Percentiles rank a stretch among this genome's conserved stretches.
Evolutionary conservation across 345 rosid genomes (phyloP).

Genomic region (Triadica sebifera): DNA sequence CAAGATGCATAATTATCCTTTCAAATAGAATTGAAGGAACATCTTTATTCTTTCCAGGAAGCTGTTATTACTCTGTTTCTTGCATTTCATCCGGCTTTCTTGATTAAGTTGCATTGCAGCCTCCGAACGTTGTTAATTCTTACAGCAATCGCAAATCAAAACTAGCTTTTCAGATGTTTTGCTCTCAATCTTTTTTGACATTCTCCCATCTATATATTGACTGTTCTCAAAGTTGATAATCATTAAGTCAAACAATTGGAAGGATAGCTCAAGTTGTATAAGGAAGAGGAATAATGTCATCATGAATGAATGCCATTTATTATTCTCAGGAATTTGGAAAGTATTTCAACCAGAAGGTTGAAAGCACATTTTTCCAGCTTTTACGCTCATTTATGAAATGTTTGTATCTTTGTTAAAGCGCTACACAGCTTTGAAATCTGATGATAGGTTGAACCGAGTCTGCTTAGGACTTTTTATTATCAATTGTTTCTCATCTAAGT

Average conservation of each 20-base stretch:
- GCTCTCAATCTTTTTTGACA: not conserved
- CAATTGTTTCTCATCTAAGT: not conserved
- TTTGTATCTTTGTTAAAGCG: not conserved
- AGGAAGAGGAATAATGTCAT: not conserved
- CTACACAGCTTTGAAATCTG: not conserved
- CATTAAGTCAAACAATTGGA: not conserved
- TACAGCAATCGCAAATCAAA: not conserved
- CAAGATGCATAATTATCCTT: not conserved
- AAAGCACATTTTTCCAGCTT: not conserved
- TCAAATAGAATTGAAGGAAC: not conserved
- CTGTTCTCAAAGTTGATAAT: not conserved
- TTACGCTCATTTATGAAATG: not conserved
- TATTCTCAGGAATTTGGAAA: not conserved
- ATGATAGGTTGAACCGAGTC: not conserved
- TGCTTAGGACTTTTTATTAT: not conserved
- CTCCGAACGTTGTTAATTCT: not conserved
- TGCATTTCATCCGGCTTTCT: not conserved
- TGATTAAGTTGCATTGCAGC: not conserved
- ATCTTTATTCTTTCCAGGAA: not conserved
- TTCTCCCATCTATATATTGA: not conserved
- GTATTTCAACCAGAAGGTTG: not conserved
- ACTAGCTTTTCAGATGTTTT: not conserved
- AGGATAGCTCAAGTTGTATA: not conserved
- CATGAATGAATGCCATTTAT: not conserved
- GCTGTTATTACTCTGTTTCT: not conserved